phyloP scores from a whole-genome alignment of 495 filamentous ascomycete genomes.

The Neurospora sublineolata region DNA sequence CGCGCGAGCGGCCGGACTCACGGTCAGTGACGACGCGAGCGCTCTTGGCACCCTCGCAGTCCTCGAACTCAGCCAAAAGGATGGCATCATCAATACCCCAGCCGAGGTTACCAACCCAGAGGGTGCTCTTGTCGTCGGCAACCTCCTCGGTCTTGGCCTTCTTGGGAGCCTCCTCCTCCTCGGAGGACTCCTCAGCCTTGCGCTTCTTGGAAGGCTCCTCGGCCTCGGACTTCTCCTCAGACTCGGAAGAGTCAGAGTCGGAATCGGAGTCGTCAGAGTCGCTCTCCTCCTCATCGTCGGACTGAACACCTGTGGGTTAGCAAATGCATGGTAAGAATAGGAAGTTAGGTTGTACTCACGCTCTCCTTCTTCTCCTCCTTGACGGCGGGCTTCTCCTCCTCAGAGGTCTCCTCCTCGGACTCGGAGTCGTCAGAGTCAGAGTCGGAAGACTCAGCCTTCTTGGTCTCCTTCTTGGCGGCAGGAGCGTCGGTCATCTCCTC shows the following conservation, averaged over 20 bases:
- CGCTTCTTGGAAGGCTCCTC: conserved; percentile 39
- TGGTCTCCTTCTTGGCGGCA: conserved; percentile 23
- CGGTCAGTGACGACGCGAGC: conserved; percentile 77
- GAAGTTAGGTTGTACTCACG: conserved; percentile 9
- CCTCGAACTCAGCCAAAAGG: conserved; percentile 76
- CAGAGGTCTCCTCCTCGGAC: conserved; percentile 22
- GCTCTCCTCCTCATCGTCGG: conserved; percentile 11
- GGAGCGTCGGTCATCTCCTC: conserved; percentile 40
- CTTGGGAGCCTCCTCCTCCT: conserved; percentile 53
- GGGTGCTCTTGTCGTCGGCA: conserved; percentile 44
- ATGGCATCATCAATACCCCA: conserved; percentile 93
- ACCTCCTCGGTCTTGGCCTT: conserved; percentile 63
- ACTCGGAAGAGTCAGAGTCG: conserved; percentile 35
- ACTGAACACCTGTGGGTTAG: conserved; percentile 14
- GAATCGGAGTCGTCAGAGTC: conserved; percentile 13
- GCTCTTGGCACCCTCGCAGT: conserved; percentile 64
- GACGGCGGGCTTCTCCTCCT: conserved; percentile 31
- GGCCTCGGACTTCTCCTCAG: conserved; percentile 30
- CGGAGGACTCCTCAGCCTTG: conserved; percentile 43
- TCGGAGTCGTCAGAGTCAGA: conserved; percentile 36
- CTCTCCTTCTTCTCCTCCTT: conserved; percentile 31
- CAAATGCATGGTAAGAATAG: neutral
- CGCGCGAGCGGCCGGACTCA: conserved; percentile 73
- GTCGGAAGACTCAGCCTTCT: conserved; percentile 19
- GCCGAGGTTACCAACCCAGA: conserved; percentile 89